Evolutionary conservation across 345 rosid genomes (phyloP), one percentile per base, ranked within the genome.

Genomic region (Conringia planisiliqua): DNA sequence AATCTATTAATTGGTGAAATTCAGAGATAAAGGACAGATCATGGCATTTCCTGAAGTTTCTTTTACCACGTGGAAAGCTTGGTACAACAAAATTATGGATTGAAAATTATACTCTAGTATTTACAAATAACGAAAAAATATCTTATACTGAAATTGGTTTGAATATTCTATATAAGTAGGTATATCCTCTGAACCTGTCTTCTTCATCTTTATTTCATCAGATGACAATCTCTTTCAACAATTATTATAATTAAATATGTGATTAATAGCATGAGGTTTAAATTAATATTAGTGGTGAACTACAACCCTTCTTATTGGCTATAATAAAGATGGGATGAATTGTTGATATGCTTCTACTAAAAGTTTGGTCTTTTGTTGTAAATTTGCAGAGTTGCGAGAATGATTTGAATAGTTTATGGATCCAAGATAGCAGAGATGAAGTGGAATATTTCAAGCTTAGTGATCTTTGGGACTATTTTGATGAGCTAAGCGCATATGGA

Each of bases 401-500:
- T n/a, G 87, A 84, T 48, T 67, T 87, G 20, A 89, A 85, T 66
- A 80, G 82, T 62, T 73, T 81, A 11, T 86, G 89, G 89, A 88
- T 80, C 36, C 92, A 80, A 12, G 55, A 47, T 27, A 83, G 80
- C 17, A 87, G 83, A 79, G 86, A 87, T 13, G 58, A 33, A 14
- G 75, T 82, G 30, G 85, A 86, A 24, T 88, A 78, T 77, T 90
- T 85, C 71, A 82, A 40, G 9, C 74, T 92, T 66, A 81, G 80
- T n/a, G 94, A 92, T 79, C 86, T 90, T 3, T 92, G 96, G 97
- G 74, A 78, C 22, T 83, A 86, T 81, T 88, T 80, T 36, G 79
- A 82, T 52, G 97, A 92, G 79, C 85, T 83, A 85, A 87, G 97
- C 59, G 96, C 96, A 4, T 92, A 85, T 62, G 94, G 97, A 46